Base-by-base conservation (phyloP, 202 grass and related monocot species). In the Carex arenaria region DNA sequence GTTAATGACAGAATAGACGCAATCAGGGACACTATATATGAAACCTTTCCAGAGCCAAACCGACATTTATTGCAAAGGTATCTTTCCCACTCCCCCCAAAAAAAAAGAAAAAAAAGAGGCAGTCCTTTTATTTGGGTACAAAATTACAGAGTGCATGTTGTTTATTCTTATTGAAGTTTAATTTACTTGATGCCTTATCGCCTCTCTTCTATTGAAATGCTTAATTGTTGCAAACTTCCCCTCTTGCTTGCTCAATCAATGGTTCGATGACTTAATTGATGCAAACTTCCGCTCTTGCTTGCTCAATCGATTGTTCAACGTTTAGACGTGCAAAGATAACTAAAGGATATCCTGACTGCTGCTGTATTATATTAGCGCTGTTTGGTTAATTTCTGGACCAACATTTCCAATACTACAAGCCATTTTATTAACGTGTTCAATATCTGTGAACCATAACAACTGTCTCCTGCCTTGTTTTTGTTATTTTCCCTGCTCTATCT, bases 1-100 rank as follows among this genome's bases (percentile, higher is more conserved):
- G 88, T 85, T 79, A 36, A 82, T 64, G 89, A 61, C 83, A 96
- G 85, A 87, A 87, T 99, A 61, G 86, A 96, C 87, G 85, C 87
- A 80, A 88, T 99, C 82, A 89, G 80, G 76, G 84, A 83, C 80
- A 92, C 92, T 65, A 86, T 99, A 88, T 94, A 94, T 88, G 96
- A 95, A 85, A 91, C 91, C 81, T 99, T 99, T 79, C 93, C 93
- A n/a, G 96, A 94, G 84, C 91, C 91, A 83, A 99, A 96, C 86
- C 89, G 88, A 30, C 80, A 63, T 75, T 88, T 99, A 62, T 31
- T 99, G 64, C 91, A 94, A 82, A 99, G 96, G 96, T 99, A 95
- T 54, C 53, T 82, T 53, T 2, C 47, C 51, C 19, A 1, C 28
- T 23, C 13, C 72, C 49, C 47, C 11, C 11, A 12, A 3, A 49